Percentiles rank a stretch among this genome's conserved stretches.
Evolutionary conservation across 768 basidiomycete species (phyloP).

Genomic region (Auricularia sp.): DNA sequence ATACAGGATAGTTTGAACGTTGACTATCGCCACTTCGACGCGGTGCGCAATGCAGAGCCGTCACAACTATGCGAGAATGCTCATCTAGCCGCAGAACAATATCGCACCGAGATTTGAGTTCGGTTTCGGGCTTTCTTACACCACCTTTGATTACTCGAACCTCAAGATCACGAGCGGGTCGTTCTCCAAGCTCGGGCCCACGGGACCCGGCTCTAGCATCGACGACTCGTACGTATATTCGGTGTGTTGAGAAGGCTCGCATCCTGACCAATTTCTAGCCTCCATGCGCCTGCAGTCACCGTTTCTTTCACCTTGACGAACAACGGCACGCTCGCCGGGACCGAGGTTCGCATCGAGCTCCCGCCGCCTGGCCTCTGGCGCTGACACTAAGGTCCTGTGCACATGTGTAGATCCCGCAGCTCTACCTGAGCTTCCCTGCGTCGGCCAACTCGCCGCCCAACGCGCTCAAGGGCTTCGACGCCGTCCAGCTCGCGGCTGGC

Average conservation of each 20-base stretch:
- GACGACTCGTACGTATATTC: conserved; percentile 33
- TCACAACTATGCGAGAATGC: conserved; percentile 1
- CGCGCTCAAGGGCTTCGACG: conserved; percentile 48
- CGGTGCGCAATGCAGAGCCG: conserved; percentile 12
- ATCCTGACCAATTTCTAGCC: conserved; percentile 19
- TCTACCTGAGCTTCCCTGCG: conserved; percentile 42
- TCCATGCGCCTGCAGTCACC: conserved; percentile 42
- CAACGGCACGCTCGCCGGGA: conserved; percentile 41
- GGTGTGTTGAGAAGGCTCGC: too few relatives aligned
- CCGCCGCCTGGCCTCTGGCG: neutral
- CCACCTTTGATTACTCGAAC: conserved; percentile 41
- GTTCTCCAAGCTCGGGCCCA: conserved; percentile 17
- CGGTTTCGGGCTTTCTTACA: conserved; percentile 47
- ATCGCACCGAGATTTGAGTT: conserved; percentile 39
- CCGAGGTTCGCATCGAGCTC: conserved; percentile 21
- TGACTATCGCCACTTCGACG: conserved; percentile 49
- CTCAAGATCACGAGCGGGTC: conserved; percentile 29
- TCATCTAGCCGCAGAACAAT: conserved; percentile 12
- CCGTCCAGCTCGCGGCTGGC: conserved; percentile 27
- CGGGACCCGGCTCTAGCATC: conserved; percentile 39
- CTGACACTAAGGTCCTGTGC: neutral
- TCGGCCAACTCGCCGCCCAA: conserved; percentile 39
- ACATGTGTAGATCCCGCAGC: conserved; percentile 36
- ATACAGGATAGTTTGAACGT: conserved; percentile 41
- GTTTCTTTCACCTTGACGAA: conserved; percentile 45